Conservation (phyloP, 2,329 filamentous ascomycete genomes). For the Beauveria sp. region DNA sequence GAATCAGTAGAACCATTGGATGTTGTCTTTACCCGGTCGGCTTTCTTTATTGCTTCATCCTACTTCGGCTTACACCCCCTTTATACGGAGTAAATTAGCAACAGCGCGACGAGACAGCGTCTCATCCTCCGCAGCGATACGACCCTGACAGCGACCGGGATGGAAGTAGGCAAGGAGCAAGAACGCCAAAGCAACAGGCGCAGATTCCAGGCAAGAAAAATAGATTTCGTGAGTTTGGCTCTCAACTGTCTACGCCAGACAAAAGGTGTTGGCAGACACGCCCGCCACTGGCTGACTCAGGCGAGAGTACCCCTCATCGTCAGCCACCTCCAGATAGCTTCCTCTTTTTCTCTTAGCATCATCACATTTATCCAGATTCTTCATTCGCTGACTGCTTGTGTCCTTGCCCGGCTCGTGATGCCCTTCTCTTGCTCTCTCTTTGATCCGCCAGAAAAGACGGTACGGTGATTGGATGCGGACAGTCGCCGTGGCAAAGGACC, state of each 20-base stretch:
- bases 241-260: conserved; percentile 46
- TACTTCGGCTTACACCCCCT: background rate
- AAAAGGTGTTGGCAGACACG: conserved; percentile 27
- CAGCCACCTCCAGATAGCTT: too few species aligned
- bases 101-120: background rate
- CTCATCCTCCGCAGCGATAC: background rate
- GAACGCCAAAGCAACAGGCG: conserved; percentile 40
- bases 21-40: too few species aligned
- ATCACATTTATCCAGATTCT: too few species aligned
- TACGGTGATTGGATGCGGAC: conserved; percentile 44
- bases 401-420: too few species aligned
- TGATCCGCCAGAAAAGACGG: conserved; percentile 14
- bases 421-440: too few species aligned
- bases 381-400: too few species aligned
- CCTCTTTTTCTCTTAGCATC: too few species aligned
- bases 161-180: conserved; percentile 37
- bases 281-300: too few species aligned
- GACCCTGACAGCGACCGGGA: conserved; percentile 30
- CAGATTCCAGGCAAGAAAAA: conserved; percentile 48
- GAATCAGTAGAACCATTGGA: too few species aligned
- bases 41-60: too few species aligned
- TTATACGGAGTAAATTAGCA: background rate
- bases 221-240: conserved; percentile 44
- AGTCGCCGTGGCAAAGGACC: conserved; percentile 35
- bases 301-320: too few species aligned